Base-by-base conservation (phyloP, 2,329 filamentous ascomycete species). In the Scopulariopsis brevicaulis region DNA sequence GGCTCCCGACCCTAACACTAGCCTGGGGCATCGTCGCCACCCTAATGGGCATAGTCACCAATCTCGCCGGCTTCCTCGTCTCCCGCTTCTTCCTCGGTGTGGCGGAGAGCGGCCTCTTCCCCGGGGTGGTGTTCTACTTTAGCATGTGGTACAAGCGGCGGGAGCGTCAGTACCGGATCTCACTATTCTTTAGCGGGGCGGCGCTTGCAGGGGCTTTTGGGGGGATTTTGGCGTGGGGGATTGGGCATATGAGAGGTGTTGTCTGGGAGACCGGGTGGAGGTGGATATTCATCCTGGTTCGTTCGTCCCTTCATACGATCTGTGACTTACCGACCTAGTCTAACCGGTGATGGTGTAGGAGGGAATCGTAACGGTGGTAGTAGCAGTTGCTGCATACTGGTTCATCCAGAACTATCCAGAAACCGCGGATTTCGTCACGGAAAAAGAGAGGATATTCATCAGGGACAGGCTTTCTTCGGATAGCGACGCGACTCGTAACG, bases 401-500 rank as follows among this genome's bases (percentile, higher is more conserved):
- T 83, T 87, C 67, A 80, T 88, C n/a, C 76, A 84, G 57, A 85
- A 88, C 68, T 86, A 85, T 58, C 84, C 84, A 0, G 73, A 76
- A 37, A 84, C 77, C 0, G 80, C 83, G 3, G 73, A 72, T 1
- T 86, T 86, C 61, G 71, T 87, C 11, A 76, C 72, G 0, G 71
- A 79, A 8, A 70, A 70, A 4, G 81, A 85, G 64, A 74, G 83
- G 1, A 70, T 74, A 0, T 82, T 79, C 59, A 79, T 90, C 54
- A 77, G 82, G 24, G 74, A 78, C 11, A 81, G 88, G 0, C 75
- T 92, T 0, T 81, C 82, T 11, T 77, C 78, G 5, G 86, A 91
- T 63, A 84, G 80, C 61, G 87, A 91, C 64, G 83, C 86, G 0
- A 89, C 83, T 0, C 79, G 84, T 5, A 73, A 85, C 54, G 88